These are phyloP conservation scores for Pestalotiopsis fici DNA, from an alignment of 2,329 filamentous ascomycete species.

Conservation along the genomic window DNA sequence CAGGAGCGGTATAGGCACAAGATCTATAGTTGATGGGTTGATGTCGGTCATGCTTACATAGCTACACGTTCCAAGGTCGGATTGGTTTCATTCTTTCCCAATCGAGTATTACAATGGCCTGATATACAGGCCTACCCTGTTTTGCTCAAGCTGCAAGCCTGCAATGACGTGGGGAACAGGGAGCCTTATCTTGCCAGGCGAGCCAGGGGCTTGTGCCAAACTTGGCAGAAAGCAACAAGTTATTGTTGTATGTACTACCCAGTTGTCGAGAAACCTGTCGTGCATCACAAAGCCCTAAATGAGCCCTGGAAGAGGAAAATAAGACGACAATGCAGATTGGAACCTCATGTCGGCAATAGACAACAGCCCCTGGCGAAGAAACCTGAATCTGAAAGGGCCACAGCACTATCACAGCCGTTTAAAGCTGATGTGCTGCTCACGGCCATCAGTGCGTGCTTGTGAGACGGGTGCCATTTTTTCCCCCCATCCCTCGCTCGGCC, in stretches of 20 bases:
- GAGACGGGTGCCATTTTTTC: background rate
- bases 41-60: background rate
- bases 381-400: background rate
- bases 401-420: background rate
- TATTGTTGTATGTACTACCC: background rate
- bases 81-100: conserved; percentile 1
- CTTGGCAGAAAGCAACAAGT: background rate
- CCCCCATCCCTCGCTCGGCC: no score
- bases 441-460: background rate
- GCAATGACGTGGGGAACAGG: conserved; percentile 4
- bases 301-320: background rate
- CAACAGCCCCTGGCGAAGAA: background rate
- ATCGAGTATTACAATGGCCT: conserved; percentile 3
- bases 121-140: conserved; percentile 3
- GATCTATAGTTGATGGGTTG: background rate
- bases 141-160: background rate
- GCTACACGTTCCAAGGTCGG: background rate
- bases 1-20: background rate
- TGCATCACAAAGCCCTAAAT: background rate
- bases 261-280: background rate
- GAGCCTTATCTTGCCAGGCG: background rate
- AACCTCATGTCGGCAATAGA: background rate
- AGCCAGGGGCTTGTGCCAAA: background rate
- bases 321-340: background rate
- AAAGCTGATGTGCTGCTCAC: background rate